Evolutionary conservation across 75 land plant species (phyloP), one percentile per base, ranked within the genome.

Genomic region (Pseudotsuga menziesii): DNA sequence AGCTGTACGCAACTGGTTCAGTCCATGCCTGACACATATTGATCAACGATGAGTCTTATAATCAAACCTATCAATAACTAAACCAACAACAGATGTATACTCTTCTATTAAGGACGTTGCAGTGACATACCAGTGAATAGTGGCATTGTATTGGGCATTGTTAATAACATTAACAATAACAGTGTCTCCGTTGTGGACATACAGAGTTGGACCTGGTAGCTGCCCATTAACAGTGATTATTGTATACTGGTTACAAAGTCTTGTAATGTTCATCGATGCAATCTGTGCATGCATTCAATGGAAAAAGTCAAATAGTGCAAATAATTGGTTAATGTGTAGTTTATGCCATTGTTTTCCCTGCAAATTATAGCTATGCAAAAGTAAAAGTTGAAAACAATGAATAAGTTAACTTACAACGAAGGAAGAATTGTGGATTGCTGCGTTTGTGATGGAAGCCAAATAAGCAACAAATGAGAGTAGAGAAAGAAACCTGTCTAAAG

Each of bases 11-110:
- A 62, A 3, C 23, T 80, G 82, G 3, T 15, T 48, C 36, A 80
- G 60, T 3, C 82, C 82, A 76, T 80, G 82, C 82, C 82, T 80
- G 78, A 29, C 32, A 29, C 32, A 29, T 29, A 29, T 29, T 29
- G 0, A 1, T 29, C 32, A 29, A 29, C 32, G 32, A 29, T 29
- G 32, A 29, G 32, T 29, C 1, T 29, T 29, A 1, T 29, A 29
- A n/a, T 29, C 32, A 29, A 29, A 29, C 32, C 32, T 29, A 29
- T 29, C 32, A 29, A 29, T 29, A 29, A 29, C 1, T 29, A 29
- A 0, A 29, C 1, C 32, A 29, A 29, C 32, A n/a, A 29, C 32
- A 29, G 32, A 29, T 29, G 32, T 29, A 29, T n/a, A n/a, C 32
- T 29, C 1, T 26, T 0, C 11, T 15, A 27, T 48, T 9, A 48